Percentiles rank a stretch among this genome's conserved stretches.
phyloP scores from a whole-genome alignment of 768 basidiomycete genomes.

The Rhizopogon rudus region DNA sequence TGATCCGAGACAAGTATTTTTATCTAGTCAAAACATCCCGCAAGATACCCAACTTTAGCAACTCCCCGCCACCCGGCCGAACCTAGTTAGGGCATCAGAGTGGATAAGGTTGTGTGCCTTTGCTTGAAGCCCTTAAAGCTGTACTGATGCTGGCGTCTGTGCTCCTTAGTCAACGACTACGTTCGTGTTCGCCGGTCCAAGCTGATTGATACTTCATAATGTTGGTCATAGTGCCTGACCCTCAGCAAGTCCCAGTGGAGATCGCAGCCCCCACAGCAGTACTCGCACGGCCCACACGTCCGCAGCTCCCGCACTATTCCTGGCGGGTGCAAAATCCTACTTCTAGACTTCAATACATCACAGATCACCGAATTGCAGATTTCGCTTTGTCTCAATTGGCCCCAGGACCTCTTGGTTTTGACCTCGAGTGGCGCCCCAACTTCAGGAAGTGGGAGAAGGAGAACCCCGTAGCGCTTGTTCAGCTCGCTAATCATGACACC shows the following conservation, averaged over 20 bases:
- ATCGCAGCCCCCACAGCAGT: neutral
- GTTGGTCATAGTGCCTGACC: neutral
- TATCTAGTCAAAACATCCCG: no score
- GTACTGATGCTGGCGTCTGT: no score
- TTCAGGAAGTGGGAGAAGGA: conserved; percentile 46
- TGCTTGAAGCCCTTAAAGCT: no score
- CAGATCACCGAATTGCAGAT: conserved; percentile 28
- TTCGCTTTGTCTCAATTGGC: conserved; percentile 13
- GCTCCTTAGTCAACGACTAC: no score
- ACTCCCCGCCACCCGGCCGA: no score
- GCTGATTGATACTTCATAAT: neutral
- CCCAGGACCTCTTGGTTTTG: conserved; percentile 50
- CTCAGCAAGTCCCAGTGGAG: neutral
- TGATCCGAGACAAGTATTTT: no score
- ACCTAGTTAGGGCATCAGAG: no score
- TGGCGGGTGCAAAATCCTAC: conserved; percentile 12
- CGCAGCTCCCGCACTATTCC: conserved; percentile 13
- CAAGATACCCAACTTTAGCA: no score
- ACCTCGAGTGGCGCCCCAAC: conserved; percentile 76
- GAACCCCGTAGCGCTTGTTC: conserved; percentile 71
- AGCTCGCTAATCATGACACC: conserved; percentile 52
- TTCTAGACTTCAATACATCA: conserved; percentile 25
- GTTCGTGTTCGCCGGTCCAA: no score
- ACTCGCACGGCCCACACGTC: neutral
- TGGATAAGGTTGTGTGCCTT: no score